Evolutionary conservation across 2,329 filamentous ascomycete genomes (phyloP), one percentile per base, ranked within the genome.

Genomic region (Atkinsonella hypoxylon): DNA sequence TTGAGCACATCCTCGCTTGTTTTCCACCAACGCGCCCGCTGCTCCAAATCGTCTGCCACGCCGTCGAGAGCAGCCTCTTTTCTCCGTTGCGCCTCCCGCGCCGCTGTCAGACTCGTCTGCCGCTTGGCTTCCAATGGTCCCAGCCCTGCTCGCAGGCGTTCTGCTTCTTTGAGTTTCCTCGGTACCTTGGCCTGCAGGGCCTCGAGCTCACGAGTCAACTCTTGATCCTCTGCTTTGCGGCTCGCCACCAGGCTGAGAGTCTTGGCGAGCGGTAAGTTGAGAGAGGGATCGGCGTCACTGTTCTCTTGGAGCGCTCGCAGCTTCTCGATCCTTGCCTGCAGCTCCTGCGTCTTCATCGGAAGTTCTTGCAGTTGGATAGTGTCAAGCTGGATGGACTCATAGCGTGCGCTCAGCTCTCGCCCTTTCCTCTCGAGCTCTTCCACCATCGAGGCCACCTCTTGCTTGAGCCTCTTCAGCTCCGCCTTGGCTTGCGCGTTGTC

Each of bases 391-490:
- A 80, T 67, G 26, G 57, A 64, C 57, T 81, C 73, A 55, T 81
- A 77, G 47, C 72, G 74, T 48, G 65, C 67, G 55, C 72, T 76
- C 50, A 90, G 67, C 32, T 81, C 76, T 45, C 74, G 70, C 0
- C 79, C 82, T 54, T 77, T 78, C 49, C 63, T 66, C 63, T 94
- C 88, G 57, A 96, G 76, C 54, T 85, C 82, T 20, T 73, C 69
- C 15, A 94, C 81, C 72, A 91, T 79, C 40, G 79, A 75, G 11
- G 81, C 79, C 2, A 95, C 88, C 54, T 90, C 84, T 15, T 78
- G 75, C 69, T 97, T 97, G 60, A 87, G 82, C 41, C 79, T 77
- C 64, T 93, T 89, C 34, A 97, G 75, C 46, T 79, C 77, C 15
- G 80, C 80, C 65, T 97, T 97, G 51, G 79, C 78, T 3, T 74